Evolutionary conservation across 257 asterid species (phyloP), one percentile per base, ranked within the genome.

Genomic region (Asclepias syriaca): DNA sequence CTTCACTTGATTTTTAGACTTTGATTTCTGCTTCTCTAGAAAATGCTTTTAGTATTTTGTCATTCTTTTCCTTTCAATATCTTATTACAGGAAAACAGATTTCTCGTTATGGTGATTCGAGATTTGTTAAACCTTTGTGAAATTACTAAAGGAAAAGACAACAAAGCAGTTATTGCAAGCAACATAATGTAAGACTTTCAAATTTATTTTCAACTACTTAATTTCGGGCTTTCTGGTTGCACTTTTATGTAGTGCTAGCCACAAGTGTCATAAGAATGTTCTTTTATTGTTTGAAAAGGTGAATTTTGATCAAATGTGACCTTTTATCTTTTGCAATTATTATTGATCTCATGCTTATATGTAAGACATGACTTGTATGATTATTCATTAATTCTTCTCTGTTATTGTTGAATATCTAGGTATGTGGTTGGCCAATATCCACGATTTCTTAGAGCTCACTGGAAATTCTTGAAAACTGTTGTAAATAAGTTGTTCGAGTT

Each of bases 351-450:
- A 57, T 65, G 3, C 40, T 43, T 45, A 18, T 56, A 27, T 63
- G 51, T 10, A 40, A 34, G 19, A 24, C 55, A 27, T 9, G 15
- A 64, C 15, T 58, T 11, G 46, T 19, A 11, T n/a, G 13, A 2
- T 19, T 14, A n/a, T 13, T 5, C 27, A 15, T 74, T 66, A 8
- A 22, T 43, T 8, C 24, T 34, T 57, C 45, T 74, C 27, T 77
- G 3, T 68, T 32, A 24, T 75, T 67, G 18, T 76, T 69, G 55
- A 72, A 64, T 65, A 55, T 75, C 56, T 84, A 95, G 99, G 99
- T 95, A 95, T 83, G 99, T 95, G 72, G 99, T 95, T 77, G 99
- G 99, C 75, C 99, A 95, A 77, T 95, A 95, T 79, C 99, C 99
- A 45, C 84, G 99, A 69, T 95, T 95, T 82, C 80, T 92, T 84